Evolutionary conservation across 2,329 filamentous ascomycete genomes (phyloP), one percentile per base, ranked within the genome.

Genomic region (Exophiala spinifera): DNA sequence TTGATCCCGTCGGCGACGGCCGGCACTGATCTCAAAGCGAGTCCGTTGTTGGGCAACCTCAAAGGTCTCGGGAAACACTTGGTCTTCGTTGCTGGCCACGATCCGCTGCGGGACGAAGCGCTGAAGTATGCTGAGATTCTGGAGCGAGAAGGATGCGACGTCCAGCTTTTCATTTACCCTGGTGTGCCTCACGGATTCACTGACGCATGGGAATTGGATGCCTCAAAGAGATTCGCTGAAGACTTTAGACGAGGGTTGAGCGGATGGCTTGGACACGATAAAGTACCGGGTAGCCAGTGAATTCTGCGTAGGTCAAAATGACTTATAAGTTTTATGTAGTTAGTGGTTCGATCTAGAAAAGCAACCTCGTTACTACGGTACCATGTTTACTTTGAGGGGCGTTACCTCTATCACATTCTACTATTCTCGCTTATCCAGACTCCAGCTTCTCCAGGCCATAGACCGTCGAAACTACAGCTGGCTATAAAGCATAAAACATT

Each of bases 41-140:
- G 49, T 8, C 54, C 54, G n/a, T 40, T 56, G 17, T 34, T 49
- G 7, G 45, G 49, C 5, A 19, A 49, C 21, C 25, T 51, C 13
- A 31, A 60, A 2, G 68, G 61, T 3, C 65, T 79, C 20, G 77
- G 78, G 3, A 70, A 67, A 2, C 70, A 74, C 0, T 80, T 79
- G 60, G 65, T 82, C 0, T 76, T 79, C 59, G 68, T 80, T 0
- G 73, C 70, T 51, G 79, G 78, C 8, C 56, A 76, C 53, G 80
- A 82, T 63, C 75, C 74, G 0, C 59, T 80, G 1, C 67, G 79
- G 2, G 80, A 83, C 53, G 79, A 82, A 46, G 77, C 67, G 0
- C 56, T 82, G 25, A 73, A 80, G 1, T 82, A 81, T 56, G 78
- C 78, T 56, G 65, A 71, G 39, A 61, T 75, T 2, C 61, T 82